Conservation (phyloP, 768 basidiomycete genomes). For the Gyrodon lividus region DNA sequence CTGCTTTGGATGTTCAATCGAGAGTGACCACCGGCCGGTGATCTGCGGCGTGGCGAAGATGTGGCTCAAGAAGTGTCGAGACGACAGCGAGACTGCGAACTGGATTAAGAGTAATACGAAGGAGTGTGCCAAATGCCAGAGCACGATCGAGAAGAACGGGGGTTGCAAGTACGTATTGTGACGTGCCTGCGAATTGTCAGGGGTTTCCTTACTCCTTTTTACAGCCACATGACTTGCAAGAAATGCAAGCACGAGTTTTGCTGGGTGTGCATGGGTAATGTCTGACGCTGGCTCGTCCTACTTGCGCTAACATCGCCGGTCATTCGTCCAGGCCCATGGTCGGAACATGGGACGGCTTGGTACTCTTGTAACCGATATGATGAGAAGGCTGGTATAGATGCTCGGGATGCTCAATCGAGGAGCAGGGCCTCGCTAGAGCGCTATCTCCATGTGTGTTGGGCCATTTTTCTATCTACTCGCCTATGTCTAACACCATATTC, state of each 20-base stretch:
- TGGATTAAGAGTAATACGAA: conserved; percentile 99
- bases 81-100: conserved; percentile 98
- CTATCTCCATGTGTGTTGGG: conserved; percentile 82
- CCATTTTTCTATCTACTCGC: background rate
- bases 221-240: conserved; percentile 99
- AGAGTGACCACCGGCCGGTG: conserved; percentile 89
- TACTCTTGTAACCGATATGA: conserved; percentile 98
- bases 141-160: conserved; percentile 99
- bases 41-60: conserved; percentile 85
- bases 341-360: conserved; percentile 95
- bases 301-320: conserved; percentile 11
- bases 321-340: conserved; percentile 77
- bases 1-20: conserved; percentile 92
- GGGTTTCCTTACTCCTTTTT: conserved; percentile 10
- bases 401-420: conserved; percentile 88
- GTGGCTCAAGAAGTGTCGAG: conserved; percentile 97
- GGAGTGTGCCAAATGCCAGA: conserved; percentile 93
- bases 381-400: conserved; percentile 83
- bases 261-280: conserved; percentile 96
- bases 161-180: conserved; percentile 89
- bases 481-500: conserved; percentile 1
- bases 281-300: conserved; percentile 19
- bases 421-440: conserved; percentile 90
- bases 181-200: conserved; percentile 72
- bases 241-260: conserved; percentile 99